Percentiles rank a stretch among this genome's conserved stretches.
Conservation (phyloP, 306 rosid species). For the Corylus heterophylla region DNA sequence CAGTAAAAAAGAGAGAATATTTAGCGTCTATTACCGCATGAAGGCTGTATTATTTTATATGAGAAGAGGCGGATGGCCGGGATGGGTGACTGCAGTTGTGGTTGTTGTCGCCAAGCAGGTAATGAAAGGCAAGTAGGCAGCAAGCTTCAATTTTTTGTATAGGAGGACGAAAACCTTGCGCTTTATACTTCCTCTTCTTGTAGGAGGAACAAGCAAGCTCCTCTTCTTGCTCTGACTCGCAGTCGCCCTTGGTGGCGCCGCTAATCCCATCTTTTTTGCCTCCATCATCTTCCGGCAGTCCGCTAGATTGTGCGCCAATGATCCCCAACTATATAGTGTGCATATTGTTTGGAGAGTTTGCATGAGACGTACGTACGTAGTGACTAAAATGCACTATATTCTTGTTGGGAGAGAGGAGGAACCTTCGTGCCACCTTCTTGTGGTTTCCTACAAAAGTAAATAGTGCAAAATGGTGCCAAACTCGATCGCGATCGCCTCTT, state of each 20-base stretch:
- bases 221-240: not conserved
- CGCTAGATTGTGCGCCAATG: no score
- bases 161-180: not conserved
- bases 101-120: not conserved
- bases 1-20: not conserved
- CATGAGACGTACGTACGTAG: not conserved
- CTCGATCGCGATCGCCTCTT: no score
- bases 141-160: not conserved
- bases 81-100: not conserved
- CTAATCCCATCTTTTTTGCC: not conserved
- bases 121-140: not conserved
- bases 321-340: no score
- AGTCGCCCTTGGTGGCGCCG: not conserved
- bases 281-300: not conserved
- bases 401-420: not conserved
- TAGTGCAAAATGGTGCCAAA: not conserved
- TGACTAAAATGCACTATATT: not conserved
- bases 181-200: not conserved
- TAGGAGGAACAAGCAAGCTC: not conserved
- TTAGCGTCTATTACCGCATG: not conserved
- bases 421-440: conserved; percentile 33
- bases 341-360: not conserved
- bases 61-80: not conserved
- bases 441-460: not conserved
- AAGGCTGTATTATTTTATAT: not conserved